Base-by-base conservation (phyloP, 306 rosid species). In the Abrus pulchellus region DNA sequence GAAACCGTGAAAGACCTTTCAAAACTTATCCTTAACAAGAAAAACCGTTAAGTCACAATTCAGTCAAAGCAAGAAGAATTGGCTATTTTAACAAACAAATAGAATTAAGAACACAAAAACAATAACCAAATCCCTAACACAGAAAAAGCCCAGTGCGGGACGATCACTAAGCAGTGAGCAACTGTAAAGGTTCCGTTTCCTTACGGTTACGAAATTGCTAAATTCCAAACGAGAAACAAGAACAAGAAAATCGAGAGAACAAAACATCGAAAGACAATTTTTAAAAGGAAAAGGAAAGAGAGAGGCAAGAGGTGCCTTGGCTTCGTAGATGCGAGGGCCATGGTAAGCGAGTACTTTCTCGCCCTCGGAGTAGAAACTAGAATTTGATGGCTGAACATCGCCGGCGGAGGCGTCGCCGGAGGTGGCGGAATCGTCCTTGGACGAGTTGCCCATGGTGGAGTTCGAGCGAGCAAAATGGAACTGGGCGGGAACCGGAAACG, bases 291-390 rank as follows among this genome's bases (percentile, higher is more conserved):
- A 30, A 1, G 41, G 1, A 57, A 56, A 78, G 54, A 5, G 32
- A 48, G 33, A 61, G 50, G 34, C 47, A 64, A 43, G 27, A 55
- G 20, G 57, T 78, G 76, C 98, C 98, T 92, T 92, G 79, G 98
- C 97, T 90, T 92, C 97, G 83, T 94, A 94, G 91, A 94, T 88
- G 85, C 97, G 92, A 83, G 93, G 94, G 53, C 97, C 97, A 32
- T 92, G 97, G 68, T 89, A 91, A 14, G 97, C 98, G 47, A 94
- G 93, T 43, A 94, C 96, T 88, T 86, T 94, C 84, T 94, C 98
- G 53, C 93, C 93, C 61, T 85, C 97, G 53, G 88, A 70, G 92
- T 77, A 94, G 59, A 83, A 77, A 60, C 74, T 78, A 64, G 90
- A 48, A 53, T 85, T 82, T 73, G 93, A 45, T 36, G 94, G 94